Percentiles rank a stretch among this genome's conserved stretches.
phyloP scores from a whole-genome alignment of 163 green algal genomes.

The Chlorella variabilis region DNA sequence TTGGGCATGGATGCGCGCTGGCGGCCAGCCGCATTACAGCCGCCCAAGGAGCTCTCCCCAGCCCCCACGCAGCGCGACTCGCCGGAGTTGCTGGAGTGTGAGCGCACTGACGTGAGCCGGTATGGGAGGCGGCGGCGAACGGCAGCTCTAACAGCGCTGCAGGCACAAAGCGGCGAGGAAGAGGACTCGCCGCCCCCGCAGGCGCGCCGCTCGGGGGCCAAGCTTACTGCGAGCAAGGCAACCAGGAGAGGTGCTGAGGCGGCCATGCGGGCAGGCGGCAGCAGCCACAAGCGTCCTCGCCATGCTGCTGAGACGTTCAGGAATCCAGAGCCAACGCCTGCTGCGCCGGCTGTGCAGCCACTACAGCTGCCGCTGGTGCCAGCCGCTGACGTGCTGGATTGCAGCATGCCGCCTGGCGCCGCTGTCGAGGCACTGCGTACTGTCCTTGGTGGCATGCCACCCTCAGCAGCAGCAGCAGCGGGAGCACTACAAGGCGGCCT shows the following conservation, averaged over 20 bases:
- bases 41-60: too few relatives aligned
- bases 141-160: not conserved
- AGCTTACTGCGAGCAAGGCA: too few relatives aligned
- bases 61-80: not conserved
- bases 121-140: not conserved
- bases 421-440: too few relatives aligned
- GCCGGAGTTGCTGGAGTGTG: not conserved
- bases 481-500: not conserved
- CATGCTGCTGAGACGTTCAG: too few relatives aligned
- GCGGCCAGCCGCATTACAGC: not conserved
- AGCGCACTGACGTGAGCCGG: not conserved
- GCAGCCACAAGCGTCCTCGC: not conserved
- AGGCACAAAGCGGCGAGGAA: not conserved
- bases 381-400: too few relatives aligned
- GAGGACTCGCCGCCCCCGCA: not conserved
- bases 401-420: too few relatives aligned
- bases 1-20: constrained; percentile 17
- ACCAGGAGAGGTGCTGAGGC: not conserved
- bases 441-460: too few relatives aligned
- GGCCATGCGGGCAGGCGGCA: not conserved
- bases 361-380: too few relatives aligned
- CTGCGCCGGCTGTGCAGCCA: too few relatives aligned
- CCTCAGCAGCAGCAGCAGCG: not conserved
- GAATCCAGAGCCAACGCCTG: too few relatives aligned
- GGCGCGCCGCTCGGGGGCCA: too few relatives aligned